Conservation (phyloP, 805 yeast genomes). For the Saccharomycopsis synnaedendra region DNA sequence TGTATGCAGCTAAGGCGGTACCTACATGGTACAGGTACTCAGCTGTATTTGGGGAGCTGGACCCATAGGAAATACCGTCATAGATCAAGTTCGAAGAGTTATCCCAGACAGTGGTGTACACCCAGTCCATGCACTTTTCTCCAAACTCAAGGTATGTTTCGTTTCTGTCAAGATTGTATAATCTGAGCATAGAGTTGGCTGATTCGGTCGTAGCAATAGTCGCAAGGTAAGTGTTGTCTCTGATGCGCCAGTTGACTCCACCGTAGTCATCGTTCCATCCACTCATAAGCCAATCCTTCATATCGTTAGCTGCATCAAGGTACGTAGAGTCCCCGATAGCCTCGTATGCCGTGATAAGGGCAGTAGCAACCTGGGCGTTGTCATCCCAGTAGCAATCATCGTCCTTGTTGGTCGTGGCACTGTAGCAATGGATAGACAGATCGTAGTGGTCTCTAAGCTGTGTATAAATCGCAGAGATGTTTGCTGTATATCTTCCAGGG, state of each 20-base stretch:
- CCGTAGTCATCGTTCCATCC: constrained; percentile 44
- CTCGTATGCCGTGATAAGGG: constrained; percentile 53
- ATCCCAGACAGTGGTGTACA: constrained; percentile 39
- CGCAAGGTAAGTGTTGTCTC: constrained; percentile 42
- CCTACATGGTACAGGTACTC: constrained; percentile 65
- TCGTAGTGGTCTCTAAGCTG: constrained; percentile 37
- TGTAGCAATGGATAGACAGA: constrained; percentile 40
- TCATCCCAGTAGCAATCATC: constrained; percentile 58
- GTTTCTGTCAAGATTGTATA: constrained; percentile 40
- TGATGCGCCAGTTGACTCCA: constrained; percentile 57
- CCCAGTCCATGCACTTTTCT: constrained; percentile 46
- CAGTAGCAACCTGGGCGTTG: constrained; percentile 65
- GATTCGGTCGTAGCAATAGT: constrained; percentile 59
- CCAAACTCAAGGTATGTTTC: constrained; percentile 35
- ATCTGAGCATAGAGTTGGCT: constrained; percentile 47
- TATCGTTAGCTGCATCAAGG: constrained; percentile 44
- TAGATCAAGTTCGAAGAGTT: constrained; percentile 39
- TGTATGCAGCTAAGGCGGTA: constrained; percentile 43
- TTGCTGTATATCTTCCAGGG: constrained; percentile 29
- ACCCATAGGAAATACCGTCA: constrained; percentile 41
- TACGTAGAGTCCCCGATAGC: constrained; percentile 46
- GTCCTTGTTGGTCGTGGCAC: constrained; percentile 57
- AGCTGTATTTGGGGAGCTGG: constrained; percentile 16
- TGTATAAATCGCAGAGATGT: constrained; percentile 44
- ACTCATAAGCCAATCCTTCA: constrained; percentile 50